Conservation (phyloP, 2,329 filamentous ascomycete genomes). For the Didymella keratinophila region DNA sequence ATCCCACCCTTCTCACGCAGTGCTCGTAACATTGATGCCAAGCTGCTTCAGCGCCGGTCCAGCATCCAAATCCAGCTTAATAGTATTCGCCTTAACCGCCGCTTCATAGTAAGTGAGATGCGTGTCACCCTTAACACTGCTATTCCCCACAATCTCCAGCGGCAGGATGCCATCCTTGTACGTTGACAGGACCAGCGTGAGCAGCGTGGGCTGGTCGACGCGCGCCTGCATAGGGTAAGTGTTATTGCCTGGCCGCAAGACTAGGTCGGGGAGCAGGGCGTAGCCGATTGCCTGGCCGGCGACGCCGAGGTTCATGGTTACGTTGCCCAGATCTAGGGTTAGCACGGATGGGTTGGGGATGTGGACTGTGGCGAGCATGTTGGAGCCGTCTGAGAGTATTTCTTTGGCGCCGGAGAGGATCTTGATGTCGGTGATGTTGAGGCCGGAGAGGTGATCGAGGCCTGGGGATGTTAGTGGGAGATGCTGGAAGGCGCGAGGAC, state of each 20-base stretch:
- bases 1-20: not conserved
- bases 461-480: conserved; percentile 49
- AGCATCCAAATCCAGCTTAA: conserved; percentile 61
- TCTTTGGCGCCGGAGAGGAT: conserved; percentile 52
- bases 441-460: conserved; percentile 64
- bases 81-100: conserved; percentile 61
- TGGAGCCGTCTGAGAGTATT: conserved; percentile 57
- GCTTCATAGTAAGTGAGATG: conserved; percentile 64
- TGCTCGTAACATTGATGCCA: conserved; percentile 36
- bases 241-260: conserved; percentile 67
- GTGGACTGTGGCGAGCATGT: conserved; percentile 66
- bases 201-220: conserved; percentile 60
- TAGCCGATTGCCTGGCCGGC: conserved; percentile 62
- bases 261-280: conserved; percentile 65
- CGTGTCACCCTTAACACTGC: conserved; percentile 61
- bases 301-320: conserved; percentile 67
- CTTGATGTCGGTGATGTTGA: conserved; percentile 60
- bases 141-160: conserved; percentile 62
- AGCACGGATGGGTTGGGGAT: conserved; percentile 72
- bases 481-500: conserved; percentile 1
- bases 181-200: conserved; percentile 55
- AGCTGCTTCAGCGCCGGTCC: conserved; percentile 38
- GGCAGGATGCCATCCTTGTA: conserved; percentile 65
- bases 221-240: conserved; percentile 62
- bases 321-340: conserved; percentile 72